These are phyloP conservation scores for Filosporella fistucella DNA, from an alignment of 495 filamentous ascomycete species.

Conservation along the genomic window DNA sequence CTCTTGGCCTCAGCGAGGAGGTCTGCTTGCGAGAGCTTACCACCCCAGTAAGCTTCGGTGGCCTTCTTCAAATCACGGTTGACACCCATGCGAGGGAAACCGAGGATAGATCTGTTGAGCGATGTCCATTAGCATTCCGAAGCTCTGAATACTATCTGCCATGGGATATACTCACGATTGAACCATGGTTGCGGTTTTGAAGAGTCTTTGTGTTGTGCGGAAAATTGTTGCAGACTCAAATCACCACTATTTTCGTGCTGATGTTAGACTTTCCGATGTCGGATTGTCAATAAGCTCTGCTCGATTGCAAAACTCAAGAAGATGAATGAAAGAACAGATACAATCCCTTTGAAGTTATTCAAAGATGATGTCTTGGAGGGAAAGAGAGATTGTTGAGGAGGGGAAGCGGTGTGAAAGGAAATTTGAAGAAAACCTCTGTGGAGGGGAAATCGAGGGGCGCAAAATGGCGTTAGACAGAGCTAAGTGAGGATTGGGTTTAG, in stretches of 20 bases:
- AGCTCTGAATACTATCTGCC: constrained; percentile 1
- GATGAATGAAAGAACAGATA: not conserved
- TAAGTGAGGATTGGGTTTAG: not conserved
- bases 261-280: too few relatives aligned
- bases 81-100: constrained; percentile 92
- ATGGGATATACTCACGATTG: constrained; percentile 54
- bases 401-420: not conserved
- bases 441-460: not conserved
- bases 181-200: constrained; percentile 59
- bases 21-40: constrained; percentile 82
- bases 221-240: too few relatives aligned
- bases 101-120: constrained; percentile 55
- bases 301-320: too few relatives aligned
- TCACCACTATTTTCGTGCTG: too few relatives aligned
- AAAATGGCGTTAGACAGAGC: not conserved
- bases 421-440: not conserved
- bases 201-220: constrained; percentile 31
- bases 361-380: not conserved
- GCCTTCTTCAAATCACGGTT: constrained; percentile 99
- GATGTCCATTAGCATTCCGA: constrained; percentile 25
- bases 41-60: constrained; percentile 95
- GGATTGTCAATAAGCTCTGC: too few relatives aligned
- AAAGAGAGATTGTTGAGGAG: not conserved
- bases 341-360: not conserved
- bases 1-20: constrained; percentile 92